Base-by-base conservation (phyloP, 2,329 filamentous ascomycete genomes). In the Fusarium protoensiforme region DNA sequence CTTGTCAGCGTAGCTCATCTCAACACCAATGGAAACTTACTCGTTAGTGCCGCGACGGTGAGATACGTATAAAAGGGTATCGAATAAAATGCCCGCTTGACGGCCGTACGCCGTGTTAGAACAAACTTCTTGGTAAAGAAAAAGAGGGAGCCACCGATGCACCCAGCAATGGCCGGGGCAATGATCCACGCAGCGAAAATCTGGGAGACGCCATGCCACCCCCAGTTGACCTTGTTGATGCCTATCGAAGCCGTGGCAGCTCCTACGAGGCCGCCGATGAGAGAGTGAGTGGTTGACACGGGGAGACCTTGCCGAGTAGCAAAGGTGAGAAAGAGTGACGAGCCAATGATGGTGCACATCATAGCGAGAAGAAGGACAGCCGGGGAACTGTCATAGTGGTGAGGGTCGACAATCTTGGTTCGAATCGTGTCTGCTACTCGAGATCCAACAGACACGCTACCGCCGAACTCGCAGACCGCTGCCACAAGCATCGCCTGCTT, bases 341-440 rank as follows among this genome's bases (percentile, higher is more conserved):
- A 88, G 5, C 84, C 85, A 51, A 88, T 75, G 62, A 88, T 83
- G 33, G 87, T 86, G 72, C 87, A 89, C 73, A 87, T 85, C 85
- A 90, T 90, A 65, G 85, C 79, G 27, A 89, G 83, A 67, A 89
- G 16, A 84, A 84, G 85, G 88, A 89, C 60, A 83, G 87, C 8
- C 53, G 85, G 83, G 69, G 91, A 86, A 58, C 91, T 86, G 63
- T 88, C 88, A 75, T 88, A 90, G 33, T 84, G 78, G 14, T 82
- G 76, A 35, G 83, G 83, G 13, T 83, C 81, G 69, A 88, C 83
- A 65, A 88, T 83, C 63, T 91, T 72, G 87, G 87, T 80, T 82
- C 85, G 75, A 85, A 91, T 91, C 8, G 90, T 91, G 64, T 88
- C 87, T 35, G 90, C 87, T 4, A 90, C 89, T 69, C 89, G 87